phyloP scores from a whole-genome alignment of 2,329 filamentous ascomycete genomes.

The Pleomassaria siparia region DNA sequence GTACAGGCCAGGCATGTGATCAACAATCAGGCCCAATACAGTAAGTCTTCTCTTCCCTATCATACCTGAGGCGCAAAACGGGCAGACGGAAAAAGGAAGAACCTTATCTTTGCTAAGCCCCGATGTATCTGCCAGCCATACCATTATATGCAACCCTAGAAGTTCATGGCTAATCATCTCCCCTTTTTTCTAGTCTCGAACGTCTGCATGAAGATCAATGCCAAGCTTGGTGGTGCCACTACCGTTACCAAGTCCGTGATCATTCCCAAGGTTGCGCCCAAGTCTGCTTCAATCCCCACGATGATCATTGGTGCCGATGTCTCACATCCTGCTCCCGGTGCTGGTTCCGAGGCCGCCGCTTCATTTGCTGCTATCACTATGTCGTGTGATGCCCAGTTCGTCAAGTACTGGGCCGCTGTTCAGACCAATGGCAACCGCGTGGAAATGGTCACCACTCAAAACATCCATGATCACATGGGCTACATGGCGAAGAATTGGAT shows the following conservation, averaged over 20 bases:
- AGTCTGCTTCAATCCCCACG: slow-evolving; percentile 48
- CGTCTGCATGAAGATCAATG: slow-evolving; percentile 82
- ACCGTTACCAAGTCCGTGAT: slow-evolving; percentile 50
- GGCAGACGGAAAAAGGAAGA: no score
- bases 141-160: no score
- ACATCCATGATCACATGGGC: slow-evolving; percentile 66
- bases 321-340: slow-evolving; percentile 73
- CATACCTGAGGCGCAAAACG: no score
- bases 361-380: slow-evolving; percentile 89
- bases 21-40: slow-evolving; percentile 77
- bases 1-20: slow-evolving; percentile 70
- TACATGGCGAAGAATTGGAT: slow-evolving; percentile 68
- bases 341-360: slow-evolving; percentile 46
- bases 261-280: slow-evolving; percentile 29
- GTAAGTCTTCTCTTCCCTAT: slow-evolving; percentile 84
- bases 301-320: slow-evolving; percentile 92
- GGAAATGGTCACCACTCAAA: slow-evolving; percentile 73
- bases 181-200: no score
- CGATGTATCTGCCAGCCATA: no score
- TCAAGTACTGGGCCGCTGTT: slow-evolving; percentile 75
- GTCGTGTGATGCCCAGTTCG: slow-evolving; percentile 69
- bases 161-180: no score
- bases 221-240: slow-evolving; percentile 86
- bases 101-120: no score
- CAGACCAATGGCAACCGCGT: slow-evolving; percentile 81